Evolutionary conservation across 768 basidiomycete genomes (phyloP).

Genomic region (Trametes coccinea): DNA sequence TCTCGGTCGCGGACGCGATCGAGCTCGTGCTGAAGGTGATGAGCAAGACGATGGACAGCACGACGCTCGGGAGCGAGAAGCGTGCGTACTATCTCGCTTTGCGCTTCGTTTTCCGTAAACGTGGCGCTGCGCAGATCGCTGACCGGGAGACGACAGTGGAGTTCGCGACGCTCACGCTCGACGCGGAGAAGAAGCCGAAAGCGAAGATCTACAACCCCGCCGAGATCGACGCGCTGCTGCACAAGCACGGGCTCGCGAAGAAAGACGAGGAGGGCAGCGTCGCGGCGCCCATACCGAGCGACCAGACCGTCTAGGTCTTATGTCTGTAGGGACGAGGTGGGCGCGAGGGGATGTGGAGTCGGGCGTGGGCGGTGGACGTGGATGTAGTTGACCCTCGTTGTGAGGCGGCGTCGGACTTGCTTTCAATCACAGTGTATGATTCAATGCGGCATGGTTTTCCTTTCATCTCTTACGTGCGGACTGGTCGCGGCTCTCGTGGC

Average conservation of each 20-base stretch:
- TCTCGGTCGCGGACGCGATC: constrained; percentile 87
- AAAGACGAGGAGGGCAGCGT: constrained; percentile 84
- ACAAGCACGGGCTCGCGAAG: constrained; percentile 80
- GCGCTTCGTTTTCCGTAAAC: neutral
- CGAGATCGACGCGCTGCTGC: constrained; percentile 84
- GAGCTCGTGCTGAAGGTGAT: constrained; percentile 90
- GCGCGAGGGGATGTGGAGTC: neutral
- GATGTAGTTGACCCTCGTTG: neutral
- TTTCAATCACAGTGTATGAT: constrained; percentile 16
- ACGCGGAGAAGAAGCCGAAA: constrained; percentile 72
- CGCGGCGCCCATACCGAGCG: constrained; percentile 42
- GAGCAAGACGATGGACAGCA: constrained; percentile 99
- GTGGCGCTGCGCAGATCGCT: neutral
- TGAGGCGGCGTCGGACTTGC: constrained; percentile 12
- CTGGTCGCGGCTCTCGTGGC: no score
- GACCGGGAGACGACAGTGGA: constrained; percentile 62
- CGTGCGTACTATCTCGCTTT: constrained; percentile 49
- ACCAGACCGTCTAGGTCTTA: constrained; percentile 4
- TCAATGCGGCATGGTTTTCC: constrained; percentile 15
- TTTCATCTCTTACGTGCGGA: neutral
- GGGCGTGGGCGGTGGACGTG: neutral
- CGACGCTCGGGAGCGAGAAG: constrained; percentile 94
- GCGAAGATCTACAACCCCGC: constrained; percentile 90
- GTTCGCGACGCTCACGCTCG: constrained; percentile 90
- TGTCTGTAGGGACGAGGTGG: neutral